Conservation (phyloP, 1,284 basidiomycete genomes). For the Xanthoconium separans region DNA sequence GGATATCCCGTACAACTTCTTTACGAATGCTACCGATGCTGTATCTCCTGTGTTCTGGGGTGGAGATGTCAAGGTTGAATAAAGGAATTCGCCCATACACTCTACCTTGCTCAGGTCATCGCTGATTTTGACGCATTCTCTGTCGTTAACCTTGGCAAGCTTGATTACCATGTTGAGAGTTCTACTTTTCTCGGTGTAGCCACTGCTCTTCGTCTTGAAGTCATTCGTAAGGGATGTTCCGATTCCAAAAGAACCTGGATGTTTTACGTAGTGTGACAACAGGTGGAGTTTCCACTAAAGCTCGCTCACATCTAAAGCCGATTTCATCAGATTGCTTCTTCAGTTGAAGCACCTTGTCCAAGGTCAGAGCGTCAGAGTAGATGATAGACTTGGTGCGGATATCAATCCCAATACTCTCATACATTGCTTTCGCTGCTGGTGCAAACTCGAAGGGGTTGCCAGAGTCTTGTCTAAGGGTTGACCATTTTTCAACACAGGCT, state of each 20-base stretch:
- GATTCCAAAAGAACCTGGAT: constrained; percentile 78
- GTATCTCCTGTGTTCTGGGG: constrained; percentile 39
- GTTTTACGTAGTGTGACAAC: background rate
- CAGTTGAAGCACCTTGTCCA: constrained; percentile 69
- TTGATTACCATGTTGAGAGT: constrained; percentile 70
- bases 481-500: constrained; percentile 69
- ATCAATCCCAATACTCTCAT: constrained; percentile 65
- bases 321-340: constrained; percentile 72
- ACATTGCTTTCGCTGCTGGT: constrained; percentile 68
- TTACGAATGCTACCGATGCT: constrained; percentile 25
- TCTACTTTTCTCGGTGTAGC: constrained; percentile 45
- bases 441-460: constrained; percentile 84
- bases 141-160: constrained; percentile 55
- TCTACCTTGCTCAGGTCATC: constrained; percentile 85
- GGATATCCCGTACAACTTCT: constrained; percentile 25
- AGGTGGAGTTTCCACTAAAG: background rate
- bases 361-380: constrained; percentile 79
- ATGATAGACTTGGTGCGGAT: constrained; percentile 69
- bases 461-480: constrained; percentile 87
- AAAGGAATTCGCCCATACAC: background rate
- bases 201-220: constrained; percentile 58
- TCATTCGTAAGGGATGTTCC: constrained; percentile 92
- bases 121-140: constrained; percentile 87
- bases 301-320: constrained; percentile 65
- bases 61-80: background rate